These are phyloP conservation scores for Simmondsia chinensis DNA, from an alignment of 148 eudicot species.

Conservation along the genomic window DNA sequence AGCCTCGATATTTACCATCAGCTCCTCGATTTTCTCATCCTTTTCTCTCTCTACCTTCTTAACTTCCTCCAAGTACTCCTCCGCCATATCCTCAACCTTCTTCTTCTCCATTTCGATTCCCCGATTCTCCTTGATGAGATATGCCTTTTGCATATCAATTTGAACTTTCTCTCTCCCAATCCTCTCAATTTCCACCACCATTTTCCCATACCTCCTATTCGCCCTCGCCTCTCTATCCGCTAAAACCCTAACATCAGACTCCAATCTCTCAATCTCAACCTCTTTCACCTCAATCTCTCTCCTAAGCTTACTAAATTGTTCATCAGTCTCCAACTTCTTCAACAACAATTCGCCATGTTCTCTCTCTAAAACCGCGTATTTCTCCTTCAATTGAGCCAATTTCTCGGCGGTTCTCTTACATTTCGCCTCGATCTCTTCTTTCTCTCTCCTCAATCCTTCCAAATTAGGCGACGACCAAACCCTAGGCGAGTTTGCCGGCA, in stretches of 20 bases:
- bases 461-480: no score
- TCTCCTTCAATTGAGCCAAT: constrained; percentile 2
- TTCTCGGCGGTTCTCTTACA: no score
- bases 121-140: constrained; percentile 4
- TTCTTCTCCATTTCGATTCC: background rate
- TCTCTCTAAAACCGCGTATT: constrained; percentile 1
- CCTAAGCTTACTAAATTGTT: background rate
- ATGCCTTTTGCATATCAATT: no score
- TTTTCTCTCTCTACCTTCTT: background rate
- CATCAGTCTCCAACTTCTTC: background rate
- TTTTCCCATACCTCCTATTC: background rate
- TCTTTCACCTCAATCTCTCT: constrained; percentile 2
- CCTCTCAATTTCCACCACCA: background rate
- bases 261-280: background rate
- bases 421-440: background rate
- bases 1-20: background rate
- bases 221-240: constrained; percentile 3
- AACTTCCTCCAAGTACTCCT: background rate
- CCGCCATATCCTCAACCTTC: background rate
- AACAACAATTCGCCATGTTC: background rate
- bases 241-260: no score
- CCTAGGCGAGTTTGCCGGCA: no score
- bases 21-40: background rate
- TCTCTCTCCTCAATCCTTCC: constrained; percentile 6
- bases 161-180: background rate